These are phyloP conservation scores for Macrolepiota fuliginosa DNA, from an alignment of 768 basidiomycete genomes.

Conservation along the genomic window DNA sequence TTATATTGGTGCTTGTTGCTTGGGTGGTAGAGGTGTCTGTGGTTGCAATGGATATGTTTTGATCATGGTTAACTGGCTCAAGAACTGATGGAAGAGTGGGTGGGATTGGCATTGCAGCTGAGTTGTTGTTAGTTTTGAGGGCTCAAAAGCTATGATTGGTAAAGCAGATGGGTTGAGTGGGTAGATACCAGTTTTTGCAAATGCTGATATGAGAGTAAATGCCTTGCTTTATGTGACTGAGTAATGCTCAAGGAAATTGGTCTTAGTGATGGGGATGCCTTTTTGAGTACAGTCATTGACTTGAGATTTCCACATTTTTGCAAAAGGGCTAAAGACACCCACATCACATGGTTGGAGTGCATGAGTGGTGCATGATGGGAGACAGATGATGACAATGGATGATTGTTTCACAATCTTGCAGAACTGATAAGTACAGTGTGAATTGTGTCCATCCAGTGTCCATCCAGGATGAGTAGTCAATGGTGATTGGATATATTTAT, in stretches of 20 bases:
- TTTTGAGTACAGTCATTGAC: not conserved
- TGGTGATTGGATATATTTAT: slow-evolving; percentile 17
- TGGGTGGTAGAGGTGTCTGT: no score
- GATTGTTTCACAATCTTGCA: slow-evolving; percentile 21
- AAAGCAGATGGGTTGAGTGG: not conserved
- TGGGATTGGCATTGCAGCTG: not conserved
- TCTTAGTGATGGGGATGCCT: not conserved
- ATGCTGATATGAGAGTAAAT: not conserved
- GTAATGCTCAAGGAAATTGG: not conserved
- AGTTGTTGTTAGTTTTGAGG: not conserved
- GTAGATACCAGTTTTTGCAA: not conserved
- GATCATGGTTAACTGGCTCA: not conserved
- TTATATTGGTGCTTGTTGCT: no score
- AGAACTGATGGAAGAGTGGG: not conserved
- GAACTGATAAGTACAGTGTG: slow-evolving; percentile 30
- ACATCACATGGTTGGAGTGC: slow-evolving; percentile 34
- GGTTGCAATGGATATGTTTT: no score
- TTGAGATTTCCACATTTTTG: not conserved
- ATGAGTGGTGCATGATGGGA: slow-evolving; percentile 36
- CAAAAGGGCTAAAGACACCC: slow-evolving; percentile 32
- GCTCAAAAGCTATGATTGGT: not conserved
- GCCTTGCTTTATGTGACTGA: not conserved
- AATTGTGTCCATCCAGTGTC: slow-evolving; percentile 41
- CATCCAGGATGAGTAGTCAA: slow-evolving; percentile 29
- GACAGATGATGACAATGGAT: slow-evolving; percentile 29